Percentiles rank a stretch among this genome's conserved stretches.
These are phyloP conservation scores for Fragosphaeria purpurea DNA, from an alignment of 2,329 filamentous ascomycete genomes.

Conservation along the genomic window DNA sequence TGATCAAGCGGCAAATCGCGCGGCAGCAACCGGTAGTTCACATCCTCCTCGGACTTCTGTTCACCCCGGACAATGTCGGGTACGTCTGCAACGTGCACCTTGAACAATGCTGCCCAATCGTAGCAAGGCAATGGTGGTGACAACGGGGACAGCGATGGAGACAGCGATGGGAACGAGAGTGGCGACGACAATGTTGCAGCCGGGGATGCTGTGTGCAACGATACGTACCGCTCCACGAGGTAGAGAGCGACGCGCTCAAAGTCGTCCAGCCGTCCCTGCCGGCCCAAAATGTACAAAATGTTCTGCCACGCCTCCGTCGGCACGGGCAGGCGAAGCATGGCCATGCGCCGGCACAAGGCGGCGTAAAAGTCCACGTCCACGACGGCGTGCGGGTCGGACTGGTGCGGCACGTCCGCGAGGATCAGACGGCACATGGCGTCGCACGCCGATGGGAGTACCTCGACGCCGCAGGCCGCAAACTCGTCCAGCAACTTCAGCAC, in stretches of 20 bases:
- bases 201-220: slow-evolving; percentile 10
- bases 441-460: slow-evolving; percentile 18
- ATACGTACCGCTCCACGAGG: slow-evolving; percentile 29
- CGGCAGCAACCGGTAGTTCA: slow-evolving; percentile 25
- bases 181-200: neutral
- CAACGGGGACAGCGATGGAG: neutral
- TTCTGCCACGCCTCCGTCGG: slow-evolving; percentile 32
- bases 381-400: slow-evolving; percentile 12
- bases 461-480: slow-evolving; percentile 25
- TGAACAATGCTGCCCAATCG: slow-evolving; percentile 27
- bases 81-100: slow-evolving; percentile 34
- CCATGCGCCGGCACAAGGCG: slow-evolving; percentile 25
- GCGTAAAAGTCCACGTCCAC: slow-evolving; percentile 22
- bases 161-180: neutral
- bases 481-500: slow-evolving; percentile 27
- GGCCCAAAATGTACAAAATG: slow-evolving; percentile 34
- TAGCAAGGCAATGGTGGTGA: no score
- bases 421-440: slow-evolving; percentile 20
- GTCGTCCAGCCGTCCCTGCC: slow-evolving; percentile 32
- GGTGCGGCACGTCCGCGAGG: slow-evolving; percentile 18
- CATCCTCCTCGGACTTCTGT: neutral
- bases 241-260: slow-evolving; percentile 34
- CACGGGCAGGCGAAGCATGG: slow-evolving; percentile 29
- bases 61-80: slow-evolving; percentile 22
- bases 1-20: slow-evolving; percentile 32